Evolutionary conservation across 495 filamentous ascomycete genomes (phyloP), one percentile per base, ranked within the genome.

Genomic region (Amniculicola lignicola): DNA sequence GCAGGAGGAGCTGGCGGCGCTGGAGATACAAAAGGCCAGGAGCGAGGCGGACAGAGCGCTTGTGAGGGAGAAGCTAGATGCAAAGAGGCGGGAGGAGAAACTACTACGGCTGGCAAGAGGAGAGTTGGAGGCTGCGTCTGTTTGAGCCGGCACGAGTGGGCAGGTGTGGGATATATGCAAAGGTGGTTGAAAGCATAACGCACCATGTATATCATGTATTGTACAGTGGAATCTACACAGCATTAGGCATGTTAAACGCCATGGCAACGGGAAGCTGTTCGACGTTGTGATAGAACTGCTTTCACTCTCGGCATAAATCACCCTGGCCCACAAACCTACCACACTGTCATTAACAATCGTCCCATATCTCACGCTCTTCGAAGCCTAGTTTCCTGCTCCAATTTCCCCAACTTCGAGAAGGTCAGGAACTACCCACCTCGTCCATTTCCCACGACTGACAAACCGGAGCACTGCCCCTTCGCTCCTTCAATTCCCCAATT

Each of bases 71-170:
- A 86, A 82, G 72, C 75, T 75, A 63, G 73, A 79, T 61, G 83
- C 84, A 55, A 78, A 81, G 65, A 75, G 75, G 67, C 75, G 79
- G 64, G 82, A 88, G 68, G 76, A 83, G 74, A 67, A 68, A 52
- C 54, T 64, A 41, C 42, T 73, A 19, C 63, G 61, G 60, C 55
- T 67, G 57, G 70, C 69, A 19, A 67, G 67, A 44, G 67, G 69
- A 21, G 68, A 69, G 35, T 25, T 67, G 27, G 36, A 43, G 1
- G 22, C 31, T 6, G 54, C 39, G 27, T 29, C 15, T 23, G 24
- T 21, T 22, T 10, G 37, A 41, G 37, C 10, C 9, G 6, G 37
- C 9, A 19, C 18, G 37, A 6, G 18, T 41, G 37, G 16, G 9
- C 18, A 9, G 27, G 25, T 46, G 31, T 27, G 31, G 12, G 22